Evolutionary conservation across 768 basidiomycete genomes (phyloP), one percentile per base, ranked within the genome.

Genomic region (Phanerochaete sordida): DNA sequence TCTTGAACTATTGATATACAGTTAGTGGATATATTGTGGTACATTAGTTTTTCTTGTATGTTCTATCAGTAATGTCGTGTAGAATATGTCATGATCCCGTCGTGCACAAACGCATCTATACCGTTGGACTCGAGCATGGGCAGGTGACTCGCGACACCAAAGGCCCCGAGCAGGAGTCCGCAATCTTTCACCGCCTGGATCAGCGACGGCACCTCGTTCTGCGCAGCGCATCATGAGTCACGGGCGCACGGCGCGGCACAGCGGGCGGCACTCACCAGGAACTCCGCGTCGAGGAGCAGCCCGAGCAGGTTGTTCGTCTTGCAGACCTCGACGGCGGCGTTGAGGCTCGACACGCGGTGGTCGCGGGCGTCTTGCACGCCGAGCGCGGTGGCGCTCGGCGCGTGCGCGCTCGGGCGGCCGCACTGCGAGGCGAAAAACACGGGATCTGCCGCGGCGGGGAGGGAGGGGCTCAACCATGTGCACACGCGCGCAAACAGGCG

Each of bases 401-500:
- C 65, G 59, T 70, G 73, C 50, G 64, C 70, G 64, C 64, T 77
- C 63, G 67, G 76, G 71, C 86, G 83, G 27, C 95, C 94, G 70
- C 95, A 98, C 66, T 86, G 86, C 7, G 91, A 90, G 8, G 91
- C 87, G 72, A 97, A 92, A 77, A 98, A 97, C 37, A 98, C 95
- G 56, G 96, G 94, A 81, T 96, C 94, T 93, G 26, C 56, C 21
- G 53, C 23, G 9, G 21, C 23, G 21, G 39, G 39, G 19, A 19
- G 39, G 39, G 39, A 43, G 39, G 19, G 11, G 47, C 8, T 9
- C 13, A 13, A 35, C 7, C 13, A 35, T 13, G 33, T n/a, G n/a
- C n/a, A 70, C 33, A 28, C 15, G 55, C 55, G 35, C 52, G 57
- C 57, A 58, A 57, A 43, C 27, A 27, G 33, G 13, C 33, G 7